These are phyloP conservation scores for Colletotrichum chlorophyti DNA, from an alignment of 2,329 filamentous ascomycete genomes.

Conservation along the genomic window DNA sequence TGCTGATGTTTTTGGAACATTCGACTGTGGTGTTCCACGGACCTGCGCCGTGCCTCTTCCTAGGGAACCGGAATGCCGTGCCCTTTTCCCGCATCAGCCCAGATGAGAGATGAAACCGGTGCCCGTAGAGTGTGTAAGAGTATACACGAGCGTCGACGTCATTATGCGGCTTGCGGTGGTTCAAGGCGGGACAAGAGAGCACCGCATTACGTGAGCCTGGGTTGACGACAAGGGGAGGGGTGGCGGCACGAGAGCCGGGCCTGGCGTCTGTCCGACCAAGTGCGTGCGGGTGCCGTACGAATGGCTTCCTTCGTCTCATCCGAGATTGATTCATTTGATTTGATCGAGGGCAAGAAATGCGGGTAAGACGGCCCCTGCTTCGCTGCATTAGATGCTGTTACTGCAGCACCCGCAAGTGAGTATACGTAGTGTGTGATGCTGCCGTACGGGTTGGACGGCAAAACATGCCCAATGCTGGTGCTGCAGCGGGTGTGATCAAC, in stretches of 20 bases:
- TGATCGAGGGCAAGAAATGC: slow-evolving; percentile 1
- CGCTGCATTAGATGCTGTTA: background rate
- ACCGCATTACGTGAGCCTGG: slow-evolving; percentile 9
- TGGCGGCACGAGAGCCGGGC: background rate
- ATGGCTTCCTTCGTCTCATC: background rate
- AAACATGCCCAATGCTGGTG: slow-evolving; percentile 3
- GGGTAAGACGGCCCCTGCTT: slow-evolving; percentile 18
- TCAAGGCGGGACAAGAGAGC: background rate
- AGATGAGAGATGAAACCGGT: slow-evolving; percentile 22
- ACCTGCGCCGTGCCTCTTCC: slow-evolving; percentile 10
- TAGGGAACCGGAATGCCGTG: slow-evolving; percentile 23
- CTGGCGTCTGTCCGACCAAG: background rate
- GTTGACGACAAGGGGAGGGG: background rate
- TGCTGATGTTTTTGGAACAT: slow-evolving; percentile 6
- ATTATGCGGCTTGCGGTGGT: slow-evolving; percentile 5
- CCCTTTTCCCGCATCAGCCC: slow-evolving; percentile 8
- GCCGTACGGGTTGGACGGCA: slow-evolving; percentile 15
- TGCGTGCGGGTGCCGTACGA: background rate
- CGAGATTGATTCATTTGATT: background rate
- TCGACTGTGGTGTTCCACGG: slow-evolving; percentile 16
- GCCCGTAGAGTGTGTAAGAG: background rate
- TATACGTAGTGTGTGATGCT: too few relatives aligned
- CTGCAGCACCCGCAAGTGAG: background rate
- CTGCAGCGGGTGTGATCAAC: background rate
- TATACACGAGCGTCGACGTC: slow-evolving; percentile 3